phyloP scores from a whole-genome alignment of 768 basidiomycete genomes.

The Tricholoma sp. region DNA sequence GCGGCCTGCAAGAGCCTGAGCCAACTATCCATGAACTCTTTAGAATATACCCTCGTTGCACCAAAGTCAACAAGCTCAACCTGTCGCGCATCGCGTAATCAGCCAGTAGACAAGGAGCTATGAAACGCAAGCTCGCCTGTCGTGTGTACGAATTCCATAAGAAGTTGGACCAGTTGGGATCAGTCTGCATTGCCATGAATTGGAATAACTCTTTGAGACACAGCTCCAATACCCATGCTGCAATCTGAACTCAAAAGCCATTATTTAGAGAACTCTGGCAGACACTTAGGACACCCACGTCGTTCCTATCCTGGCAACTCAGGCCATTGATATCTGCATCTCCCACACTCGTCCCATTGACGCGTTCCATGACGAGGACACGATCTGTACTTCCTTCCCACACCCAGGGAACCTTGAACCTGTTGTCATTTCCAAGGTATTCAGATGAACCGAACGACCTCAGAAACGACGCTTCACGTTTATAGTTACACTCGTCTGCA shows the following conservation, averaged over 20 bases:
- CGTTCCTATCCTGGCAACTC: slow-evolving; percentile 61
- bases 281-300: slow-evolving; percentile 39
- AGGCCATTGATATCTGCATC: slow-evolving; percentile 51
- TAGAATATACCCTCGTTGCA: slow-evolving; percentile 82
- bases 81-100: slow-evolving; percentile 25
- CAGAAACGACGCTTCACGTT: slow-evolving; percentile 72
- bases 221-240: slow-evolving; percentile 72
- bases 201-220: slow-evolving; percentile 89
- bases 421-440: slow-evolving; percentile 48
- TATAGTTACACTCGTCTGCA: slow-evolving; percentile 89
- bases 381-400: slow-evolving; percentile 76
- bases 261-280: neutral
- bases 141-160: slow-evolving; percentile 70
- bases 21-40: slow-evolving; percentile 88
- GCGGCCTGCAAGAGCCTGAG: slow-evolving; percentile 79
- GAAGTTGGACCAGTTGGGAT: slow-evolving; percentile 99
- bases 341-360: slow-evolving; percentile 78
- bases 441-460: slow-evolving; percentile 49
- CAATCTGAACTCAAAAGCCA: slow-evolving; percentile 54
- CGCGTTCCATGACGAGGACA: slow-evolving; percentile 87
- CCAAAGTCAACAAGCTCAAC: slow-evolving; percentile 94
- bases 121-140: slow-evolving; percentile 36
- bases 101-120: neutral
- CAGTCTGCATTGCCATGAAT: slow-evolving; percentile 95
- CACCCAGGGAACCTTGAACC: slow-evolving; percentile 84